Base-by-base conservation (phyloP, 2,329 filamentous ascomycete genomes). In the Sporothrix euskadiensis region DNA sequence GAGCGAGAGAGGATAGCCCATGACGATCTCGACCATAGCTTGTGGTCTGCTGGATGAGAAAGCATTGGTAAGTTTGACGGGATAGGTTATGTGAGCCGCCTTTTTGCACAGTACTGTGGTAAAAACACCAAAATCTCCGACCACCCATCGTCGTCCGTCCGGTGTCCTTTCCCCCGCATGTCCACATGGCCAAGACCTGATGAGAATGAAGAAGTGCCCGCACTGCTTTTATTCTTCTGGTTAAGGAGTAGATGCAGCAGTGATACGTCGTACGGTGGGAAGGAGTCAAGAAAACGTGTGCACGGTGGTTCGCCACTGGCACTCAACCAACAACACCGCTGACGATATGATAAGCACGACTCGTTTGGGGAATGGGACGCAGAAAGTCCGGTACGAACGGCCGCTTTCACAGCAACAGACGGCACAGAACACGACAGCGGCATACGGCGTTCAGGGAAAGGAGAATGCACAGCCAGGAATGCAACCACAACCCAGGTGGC, bases 261-360 rank as follows among this genome's bases (percentile, higher is more conserved):
- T 66, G 61, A n/a, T n/a, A n/a, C n/a, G n/a, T n/a, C n/a, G 19
- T 47, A 19, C 30, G n/a, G 39, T 12, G 44, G 41, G 26, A 30
- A 35, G 57, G 61, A 65, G 59, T 22, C 6, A 22, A 52, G 47
- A 16, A 52, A 54, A n/a, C 19, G 22, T n/a, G 52, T 22, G 52
- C 52, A 54, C 52, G 19, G 35, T 41, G 35, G n/a, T 44, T 65
- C 19, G 19, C 59, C 59, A 63, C 32, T 22, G 26, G 8, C n/a
- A 3, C 22, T 59, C 14, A 30, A 35, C 56, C 56, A 59, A n/a
- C 39, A 63, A 63, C 59, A n/a, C 56, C 35, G 35, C 57, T 41
- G 57, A 63, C 57, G 35, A 41, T 63, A 63, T n/a, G n/a, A n/a
- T n/a, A n/a, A 41, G 57, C 8, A 63, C 57, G 35, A 32, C 57